A percentile compares a stretch with the other conserved stretches of the same genome.
Evolutionary conservation across 768 basidiomycete genomes (phyloP).

Genomic region (Boletales sp.): DNA sequence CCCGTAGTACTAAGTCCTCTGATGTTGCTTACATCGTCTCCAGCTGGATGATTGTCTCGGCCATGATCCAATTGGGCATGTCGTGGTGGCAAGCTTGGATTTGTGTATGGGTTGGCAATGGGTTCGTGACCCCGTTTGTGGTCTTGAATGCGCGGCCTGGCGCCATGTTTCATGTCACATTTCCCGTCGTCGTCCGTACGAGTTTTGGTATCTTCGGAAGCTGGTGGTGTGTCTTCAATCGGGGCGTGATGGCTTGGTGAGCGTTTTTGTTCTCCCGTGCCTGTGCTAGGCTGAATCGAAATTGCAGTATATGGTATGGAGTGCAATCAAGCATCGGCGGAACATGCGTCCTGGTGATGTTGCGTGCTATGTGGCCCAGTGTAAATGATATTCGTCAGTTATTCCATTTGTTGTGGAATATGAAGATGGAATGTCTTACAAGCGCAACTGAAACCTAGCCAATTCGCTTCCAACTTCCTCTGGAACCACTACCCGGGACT

Average conservation of each 20-base stretch:
- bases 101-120: constrained; percentile 67
- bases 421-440: background rate
- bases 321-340: constrained; percentile 82
- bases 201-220: constrained; percentile 78
- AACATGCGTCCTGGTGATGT: constrained; percentile 67
- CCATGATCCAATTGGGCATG: constrained; percentile 68
- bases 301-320: constrained; percentile 66
- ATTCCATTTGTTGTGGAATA: background rate
- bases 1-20: background rate
- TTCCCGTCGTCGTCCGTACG: constrained; percentile 69
- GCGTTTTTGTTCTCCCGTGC: constrained; percentile 25
- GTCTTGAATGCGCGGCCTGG: constrained; percentile 76
- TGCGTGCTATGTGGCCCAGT: constrained; percentile 75
- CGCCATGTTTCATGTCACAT: constrained; percentile 72
- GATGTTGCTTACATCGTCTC: constrained; percentile 3
- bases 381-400: constrained; percentile 60
- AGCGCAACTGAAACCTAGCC: constrained; percentile 32
- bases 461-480: constrained; percentile 70
- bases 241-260: constrained; percentile 70
- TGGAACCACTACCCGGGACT: constrained; percentile 72
- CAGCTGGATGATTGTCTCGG: constrained; percentile 76
- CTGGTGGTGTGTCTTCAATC: constrained; percentile 76
- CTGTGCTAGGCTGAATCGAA: constrained; percentile 6
- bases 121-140: constrained; percentile 62
- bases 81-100: constrained; percentile 88